Conservation (phyloP, 257 asterid genomes). For the Petunia axillaris region DNA sequence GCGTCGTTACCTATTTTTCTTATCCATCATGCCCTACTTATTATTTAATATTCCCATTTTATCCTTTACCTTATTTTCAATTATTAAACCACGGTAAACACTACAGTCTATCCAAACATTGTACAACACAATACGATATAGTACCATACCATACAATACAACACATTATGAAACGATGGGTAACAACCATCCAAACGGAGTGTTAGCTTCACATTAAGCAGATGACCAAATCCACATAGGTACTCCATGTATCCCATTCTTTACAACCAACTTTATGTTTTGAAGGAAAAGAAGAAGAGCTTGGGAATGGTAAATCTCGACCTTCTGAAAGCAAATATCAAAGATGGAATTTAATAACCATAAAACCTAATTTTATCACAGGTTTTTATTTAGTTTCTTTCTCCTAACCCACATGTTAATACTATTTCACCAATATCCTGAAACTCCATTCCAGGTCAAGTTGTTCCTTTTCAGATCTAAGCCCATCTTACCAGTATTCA, state of each 20-base stretch:
- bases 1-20: too few species aligned
- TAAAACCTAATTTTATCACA: background rate
- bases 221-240: background rate
- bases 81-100: too few species aligned
- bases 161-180: too few species aligned
- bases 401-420: background rate
- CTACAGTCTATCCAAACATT: too few species aligned
- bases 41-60: too few species aligned
- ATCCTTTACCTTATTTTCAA: too few species aligned
- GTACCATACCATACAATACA: too few species aligned
- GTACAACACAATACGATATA: too few species aligned
- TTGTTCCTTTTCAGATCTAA: conserved; percentile 5
- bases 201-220: background rate
- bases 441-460: background rate
- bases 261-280: background rate
- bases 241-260: background rate
- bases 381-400: background rate
- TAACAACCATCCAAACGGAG: too few species aligned
- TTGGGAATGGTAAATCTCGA: background rate
- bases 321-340: conserved; percentile 3
- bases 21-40: too few species aligned
- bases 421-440: background rate
- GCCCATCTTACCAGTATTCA: conserved; percentile 2
- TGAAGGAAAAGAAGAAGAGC: background rate
- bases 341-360: background rate